phyloP scores from a whole-genome alignment of 1,284 basidiomycete genomes.

The Microbotryum saponariae region DNA sequence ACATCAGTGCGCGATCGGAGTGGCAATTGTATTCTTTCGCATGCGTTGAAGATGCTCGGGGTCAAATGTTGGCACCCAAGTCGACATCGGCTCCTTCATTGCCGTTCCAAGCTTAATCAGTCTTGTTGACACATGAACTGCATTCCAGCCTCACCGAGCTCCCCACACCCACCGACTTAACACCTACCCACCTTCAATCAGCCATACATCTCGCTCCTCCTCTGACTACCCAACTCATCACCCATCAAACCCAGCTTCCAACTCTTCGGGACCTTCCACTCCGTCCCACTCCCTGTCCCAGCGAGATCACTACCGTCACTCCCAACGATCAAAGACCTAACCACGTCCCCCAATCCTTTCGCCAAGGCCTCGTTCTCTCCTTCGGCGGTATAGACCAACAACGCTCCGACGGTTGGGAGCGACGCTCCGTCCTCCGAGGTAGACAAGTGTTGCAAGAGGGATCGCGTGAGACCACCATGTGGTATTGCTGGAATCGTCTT shows the following conservation, averaged over 20 bases:
- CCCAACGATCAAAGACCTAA: neutral
- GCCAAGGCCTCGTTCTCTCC: conserved; percentile 12
- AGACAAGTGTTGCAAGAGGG: conserved; percentile 12
- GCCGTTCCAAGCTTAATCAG: no score
- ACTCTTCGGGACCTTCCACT: conserved; percentile 23
- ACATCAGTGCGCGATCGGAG: no score
- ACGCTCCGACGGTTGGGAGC: neutral
- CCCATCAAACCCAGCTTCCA: conserved; percentile 27
- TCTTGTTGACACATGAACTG: no score
- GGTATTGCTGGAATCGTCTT: conserved; percentile 46
- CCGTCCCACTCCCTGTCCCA: neutral
- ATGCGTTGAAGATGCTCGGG: no score
- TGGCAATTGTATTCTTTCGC: no score
- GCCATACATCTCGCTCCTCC: conserved; percentile 19
- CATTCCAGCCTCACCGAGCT: no score
- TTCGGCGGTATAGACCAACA: conserved; percentile 26
- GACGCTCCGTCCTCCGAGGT: neutral
- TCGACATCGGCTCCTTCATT: no score
- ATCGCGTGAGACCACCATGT: conserved; percentile 24
- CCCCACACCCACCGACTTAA: no score
- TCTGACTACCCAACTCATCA: conserved; percentile 4
- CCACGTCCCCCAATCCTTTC: conserved; percentile 5
- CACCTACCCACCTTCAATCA: neutral
- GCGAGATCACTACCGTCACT: neutral
- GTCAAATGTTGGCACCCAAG: no score